Percentiles rank a stretch among this genome's conserved stretches.
Conservation (phyloP, 805 yeast species). For the Metschnikowia koreensis region DNA sequence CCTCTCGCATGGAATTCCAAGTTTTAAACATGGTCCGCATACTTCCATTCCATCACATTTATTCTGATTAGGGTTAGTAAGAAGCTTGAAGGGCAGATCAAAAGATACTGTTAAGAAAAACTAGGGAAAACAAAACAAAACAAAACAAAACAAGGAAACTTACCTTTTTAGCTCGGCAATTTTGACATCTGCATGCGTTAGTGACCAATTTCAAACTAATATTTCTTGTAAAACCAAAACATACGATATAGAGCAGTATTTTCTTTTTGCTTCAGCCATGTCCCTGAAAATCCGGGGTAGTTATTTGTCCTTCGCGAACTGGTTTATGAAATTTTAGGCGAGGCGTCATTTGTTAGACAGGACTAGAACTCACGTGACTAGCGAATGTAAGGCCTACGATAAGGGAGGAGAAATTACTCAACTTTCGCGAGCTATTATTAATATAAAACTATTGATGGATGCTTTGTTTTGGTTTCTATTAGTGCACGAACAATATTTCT, state of each 20-base stretch:
- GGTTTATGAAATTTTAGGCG: background rate
- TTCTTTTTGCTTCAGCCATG: conserved; percentile 6
- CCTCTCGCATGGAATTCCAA: conserved; percentile 13
- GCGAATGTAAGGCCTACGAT: too few species aligned
- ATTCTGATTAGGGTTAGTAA: conserved; percentile 6
- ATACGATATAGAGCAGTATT: conserved; percentile 16
- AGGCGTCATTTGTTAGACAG: background rate
- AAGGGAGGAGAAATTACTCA: too few species aligned
- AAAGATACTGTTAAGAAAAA: background rate
- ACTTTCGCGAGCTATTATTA: too few species aligned
- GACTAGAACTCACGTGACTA: too few species aligned
- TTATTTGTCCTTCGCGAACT: background rate
- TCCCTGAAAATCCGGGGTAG: background rate
- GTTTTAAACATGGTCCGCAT: conserved; percentile 12
- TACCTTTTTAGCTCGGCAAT: conserved; percentile 18
- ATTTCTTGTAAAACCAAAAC: conserved; percentile 1
- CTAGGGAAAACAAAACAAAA: too few species aligned
- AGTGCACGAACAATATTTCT: too few species aligned
- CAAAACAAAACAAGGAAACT: background rate
- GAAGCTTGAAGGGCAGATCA: background rate
- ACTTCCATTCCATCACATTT: conserved; percentile 15
- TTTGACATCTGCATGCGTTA: conserved; percentile 11
- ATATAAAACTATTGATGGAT: too few species aligned
- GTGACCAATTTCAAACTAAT: background rate
- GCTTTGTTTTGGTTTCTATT: too few species aligned